These are phyloP conservation scores for Novymonas esmeraldas DNA, from an alignment of 208 protist genomes.

Conservation along the genomic window DNA sequence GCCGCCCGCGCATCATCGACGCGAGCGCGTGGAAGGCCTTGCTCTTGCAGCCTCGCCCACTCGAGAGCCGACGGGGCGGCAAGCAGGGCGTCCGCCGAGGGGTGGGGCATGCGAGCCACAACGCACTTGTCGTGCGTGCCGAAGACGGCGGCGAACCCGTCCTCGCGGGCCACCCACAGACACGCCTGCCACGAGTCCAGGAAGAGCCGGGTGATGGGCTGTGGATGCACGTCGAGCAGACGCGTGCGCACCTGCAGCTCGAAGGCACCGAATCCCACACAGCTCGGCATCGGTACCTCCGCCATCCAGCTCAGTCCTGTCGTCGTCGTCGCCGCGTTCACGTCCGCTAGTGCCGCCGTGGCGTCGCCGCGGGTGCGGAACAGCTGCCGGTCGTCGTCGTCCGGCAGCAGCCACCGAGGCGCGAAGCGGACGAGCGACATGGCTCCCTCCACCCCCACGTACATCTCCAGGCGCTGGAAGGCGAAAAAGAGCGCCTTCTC, in stretches of 20 bases:
- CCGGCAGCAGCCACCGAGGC: conserved; percentile 50
- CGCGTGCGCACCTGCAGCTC: conserved; percentile 47
- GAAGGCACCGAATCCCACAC: conserved; percentile 41
- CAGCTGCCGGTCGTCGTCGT: conserved; percentile 50
- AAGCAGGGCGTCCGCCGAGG: conserved; percentile 55
- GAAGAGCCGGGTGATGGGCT: conserved; percentile 73
- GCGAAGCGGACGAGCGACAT: conserved; percentile 68
- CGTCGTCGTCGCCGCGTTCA: not conserved
- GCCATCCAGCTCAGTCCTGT: conserved; percentile 11
- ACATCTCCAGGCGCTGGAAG: conserved; percentile 75
- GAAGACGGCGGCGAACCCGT: conserved; percentile 77
- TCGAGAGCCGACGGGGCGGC: conserved; percentile 47
- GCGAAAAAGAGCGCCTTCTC: conserved; percentile 82
- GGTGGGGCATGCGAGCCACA: conserved; percentile 71
- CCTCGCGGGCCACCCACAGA: conserved; percentile 78
- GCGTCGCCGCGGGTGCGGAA: conserved; percentile 29
- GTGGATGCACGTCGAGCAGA: conserved; percentile 73
- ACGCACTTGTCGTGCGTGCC: conserved; percentile 66
- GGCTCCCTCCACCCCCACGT: conserved; percentile 69
- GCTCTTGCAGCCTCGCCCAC: conserved; percentile 51
- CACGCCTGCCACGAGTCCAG: conserved; percentile 52
- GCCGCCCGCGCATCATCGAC: conserved; percentile 11
- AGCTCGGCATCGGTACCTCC: conserved; percentile 34
- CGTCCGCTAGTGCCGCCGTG: not conserved
- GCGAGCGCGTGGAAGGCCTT: conserved; percentile 9